Base-by-base conservation (phyloP, 1,284 basidiomycete species). In the Neonothopanus nambi region DNA sequence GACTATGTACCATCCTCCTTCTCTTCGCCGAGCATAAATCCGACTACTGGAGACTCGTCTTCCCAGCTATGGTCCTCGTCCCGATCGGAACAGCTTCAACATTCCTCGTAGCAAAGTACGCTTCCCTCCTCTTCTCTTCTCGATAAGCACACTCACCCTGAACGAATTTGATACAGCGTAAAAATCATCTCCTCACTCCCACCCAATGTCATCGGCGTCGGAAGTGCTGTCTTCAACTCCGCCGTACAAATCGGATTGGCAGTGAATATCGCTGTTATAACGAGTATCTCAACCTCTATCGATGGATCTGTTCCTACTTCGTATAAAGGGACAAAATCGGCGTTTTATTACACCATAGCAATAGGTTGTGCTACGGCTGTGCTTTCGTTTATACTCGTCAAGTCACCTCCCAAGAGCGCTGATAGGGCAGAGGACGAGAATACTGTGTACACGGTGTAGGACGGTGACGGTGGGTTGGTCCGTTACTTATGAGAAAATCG, bases 211-310 rank as follows among this genome's bases (percentile, higher is more conserved):
- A 71, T 79, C 1, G 81, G 82, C 38, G 78, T 75, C 1, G 75
- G 81, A 2, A 79, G 80, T 15, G 81, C 82, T 2, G 75, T 83
- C 28, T 81, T 81, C 67, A 80, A 79, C 54, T 71, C 73, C 20
- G 78, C 77, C 9, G 70, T 82, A 0, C 79, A 84, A 63, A 67
- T 79, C 47, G 80, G 81, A 20, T 72, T 72, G 3, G 81, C 81
- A 1, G 65, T 78, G 20, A 77, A 77, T 13, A 65, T 77, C 41
- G 74, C 81, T 5, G 73, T 73, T 5, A 55, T 63, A 3, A 69
- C 48, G 15, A 76, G 79, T 5, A 81, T 83, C 57, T 66, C 79
- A 65, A 70, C 75, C 1, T 75, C 74, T 38, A 67, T 82, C 13
- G 70, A 75, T 13, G 30, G 30, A 11, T 2, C 3, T 9, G 30